Evolutionary conservation across 2,329 filamentous ascomycete species (phyloP), one percentile per base, ranked within the genome.

Genomic region (Rachicladosporium sp.): DNA sequence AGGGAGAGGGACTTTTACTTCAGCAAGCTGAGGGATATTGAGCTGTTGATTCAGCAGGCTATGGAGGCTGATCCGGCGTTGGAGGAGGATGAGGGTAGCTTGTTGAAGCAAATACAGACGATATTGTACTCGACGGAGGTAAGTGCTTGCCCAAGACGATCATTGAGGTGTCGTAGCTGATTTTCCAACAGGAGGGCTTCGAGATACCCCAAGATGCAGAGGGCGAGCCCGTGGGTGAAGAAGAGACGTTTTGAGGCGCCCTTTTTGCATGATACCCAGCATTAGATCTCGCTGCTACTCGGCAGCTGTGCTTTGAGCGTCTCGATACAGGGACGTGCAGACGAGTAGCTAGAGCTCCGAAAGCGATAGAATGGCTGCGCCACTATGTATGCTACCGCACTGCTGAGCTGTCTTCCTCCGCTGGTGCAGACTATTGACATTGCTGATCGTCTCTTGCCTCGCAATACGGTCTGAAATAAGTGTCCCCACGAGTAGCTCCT

Each of bases 1-100:
- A 81, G 91, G 53, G 91, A 98, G 69, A 76, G 91, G 36, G 91
- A 98, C 62, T 98, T 98, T 62, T 98, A 98, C 71, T 98, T 98
- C 66, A 93, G 85, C 73, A 98, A 98, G 71, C 73, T 98, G 48
- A 76, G 91, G 43, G 91, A 98, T 59, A 98, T 98, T 52, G 91
- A 98, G 67, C 69, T 98, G 49, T 69, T 98, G 54, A 76, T 98
- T 40, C 91, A 98, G 68, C 82, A 85, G 55, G 87, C 88, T 8
- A 82, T 93, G 56, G 91, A 98, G 52, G 82, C 86, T 46, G 84
- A 95, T 50, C 88, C 88, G 0, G 82, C 93, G 65, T 67, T 96
- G 37, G 91, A 95, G 67, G 89, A 93, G 74, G 83, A 93, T 45
- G 89, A 95, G 54, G 82, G 87, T 46, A 81, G 86, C 10, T 70